phyloP scores from a whole-genome alignment of 306 rosid species.

The Clitoria ternatea region DNA sequence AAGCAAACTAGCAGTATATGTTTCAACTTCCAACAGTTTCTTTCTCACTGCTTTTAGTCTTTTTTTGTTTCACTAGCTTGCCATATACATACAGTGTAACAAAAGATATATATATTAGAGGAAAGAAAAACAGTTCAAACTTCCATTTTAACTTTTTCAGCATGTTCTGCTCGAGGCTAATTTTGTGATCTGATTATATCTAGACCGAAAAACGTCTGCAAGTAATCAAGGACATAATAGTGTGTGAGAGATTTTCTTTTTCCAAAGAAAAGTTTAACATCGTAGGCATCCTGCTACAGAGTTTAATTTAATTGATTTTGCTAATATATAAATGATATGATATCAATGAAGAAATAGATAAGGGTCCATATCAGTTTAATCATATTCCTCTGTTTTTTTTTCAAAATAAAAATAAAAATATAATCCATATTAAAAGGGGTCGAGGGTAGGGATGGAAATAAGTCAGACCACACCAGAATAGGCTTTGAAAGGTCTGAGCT shows the following conservation, averaged over 20 bases:
- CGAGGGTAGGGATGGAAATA: too few relatives aligned
- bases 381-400: neutral
- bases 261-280: neutral
- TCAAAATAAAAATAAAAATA: neutral
- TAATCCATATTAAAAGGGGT: neutral
- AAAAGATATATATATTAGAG: neutral
- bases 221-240: neutral
- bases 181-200: neutral
- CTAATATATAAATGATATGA: neutral
- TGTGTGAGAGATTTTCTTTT: neutral
- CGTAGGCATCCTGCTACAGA: neutral
- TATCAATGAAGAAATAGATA: neutral
- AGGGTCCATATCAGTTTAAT: neutral
- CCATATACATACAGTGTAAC: conserved; percentile 6
- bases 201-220: neutral
- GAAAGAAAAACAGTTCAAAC: neutral
- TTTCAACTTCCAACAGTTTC: neutral
- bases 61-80: neutral
- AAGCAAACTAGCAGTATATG: conserved; percentile 51
- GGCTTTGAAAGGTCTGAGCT: too few relatives aligned
- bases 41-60: neutral
- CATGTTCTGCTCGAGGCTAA: neutral
- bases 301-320: neutral
- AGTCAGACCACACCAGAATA: too few relatives aligned
- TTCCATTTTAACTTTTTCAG: neutral